Percentiles rank a stretch among this genome's conserved stretches.
These are phyloP conservation scores for Dysphania ambrosioides DNA, from an alignment of 148 eudicot genomes.

Conservation along the genomic window DNA sequence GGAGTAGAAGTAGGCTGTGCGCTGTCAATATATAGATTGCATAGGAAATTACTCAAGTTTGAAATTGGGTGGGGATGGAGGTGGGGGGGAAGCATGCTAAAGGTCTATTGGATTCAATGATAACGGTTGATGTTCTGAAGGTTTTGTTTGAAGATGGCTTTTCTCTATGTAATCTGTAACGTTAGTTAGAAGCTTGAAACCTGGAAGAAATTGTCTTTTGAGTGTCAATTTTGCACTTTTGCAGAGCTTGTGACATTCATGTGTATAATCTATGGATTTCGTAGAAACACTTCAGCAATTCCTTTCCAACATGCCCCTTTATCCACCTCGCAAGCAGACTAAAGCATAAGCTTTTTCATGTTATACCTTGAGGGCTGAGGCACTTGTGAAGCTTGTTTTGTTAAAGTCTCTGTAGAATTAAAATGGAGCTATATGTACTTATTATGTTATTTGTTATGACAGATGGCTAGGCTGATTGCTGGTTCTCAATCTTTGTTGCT, in stretches of 20 bases:
- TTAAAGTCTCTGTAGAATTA: background rate
- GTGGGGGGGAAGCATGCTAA: background rate
- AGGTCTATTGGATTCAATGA: background rate
- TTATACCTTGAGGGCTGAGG: background rate
- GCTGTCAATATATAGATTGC: too few relatives aligned
- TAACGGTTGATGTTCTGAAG: background rate
- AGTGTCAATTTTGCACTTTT: background rate
- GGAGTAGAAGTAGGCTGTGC: background rate
- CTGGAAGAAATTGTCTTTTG: too few relatives aligned
- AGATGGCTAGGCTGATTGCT: conserved; percentile 39
- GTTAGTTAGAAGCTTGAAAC: background rate
- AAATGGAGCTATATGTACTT: background rate
- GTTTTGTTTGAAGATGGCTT: background rate
- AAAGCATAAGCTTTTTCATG: background rate
- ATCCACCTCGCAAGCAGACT: too few relatives aligned
- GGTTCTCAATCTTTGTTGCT: conserved; percentile 38
- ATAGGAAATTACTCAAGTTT: background rate
- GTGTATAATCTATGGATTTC: too few relatives aligned
- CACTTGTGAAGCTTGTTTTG: background rate
- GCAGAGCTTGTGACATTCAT: background rate
- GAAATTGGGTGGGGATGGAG: background rate
- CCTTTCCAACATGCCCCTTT: background rate
- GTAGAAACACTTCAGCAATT: background rate
- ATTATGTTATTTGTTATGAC: conserved; percentile 9
- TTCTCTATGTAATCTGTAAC: background rate